Base-by-base conservation (phyloP, 306 rosid genomes). In the Lotus japonicus region DNA sequence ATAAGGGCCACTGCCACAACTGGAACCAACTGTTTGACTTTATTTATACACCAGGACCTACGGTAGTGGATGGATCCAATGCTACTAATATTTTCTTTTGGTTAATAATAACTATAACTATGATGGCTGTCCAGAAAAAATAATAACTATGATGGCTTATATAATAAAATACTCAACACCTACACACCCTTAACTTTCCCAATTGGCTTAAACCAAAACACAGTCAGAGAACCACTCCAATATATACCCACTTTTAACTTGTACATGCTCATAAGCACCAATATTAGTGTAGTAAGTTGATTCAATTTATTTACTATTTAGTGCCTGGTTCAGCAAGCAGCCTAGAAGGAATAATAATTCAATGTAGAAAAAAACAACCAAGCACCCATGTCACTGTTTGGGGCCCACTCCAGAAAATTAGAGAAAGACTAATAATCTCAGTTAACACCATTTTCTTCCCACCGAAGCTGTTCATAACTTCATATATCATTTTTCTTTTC, bases 311-410 rank as follows among this genome's bases (percentile, higher is more conserved):
- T 31, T 59, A 21, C 50, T 71, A 17, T 64, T 31, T 59, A 21
- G 50, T 69, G 64, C 57, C 72, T 14, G 62, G 58, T 58, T 70
- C 28, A 18, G 14, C 12, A 83, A 85, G 84, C 77, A 79, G 74
- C 71, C 75, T 65, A 43, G 43, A 14, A 38, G 79, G 71, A 78
- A 81, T 84, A 41, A 63, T 31, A 31, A 31, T 77, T 18, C 1
- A 11, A 4, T 2, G 53, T n/a, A 26, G 83, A 77, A 81, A 79
- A 70, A 28, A 38, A 44, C 39, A 70, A 45, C 41, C 48, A 21
- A 63, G 72, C 68, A 63, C 62, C 62, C 18, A 21, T 50, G 69
- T 53, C 75, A 80, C 41, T 48, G 15, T 45, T 82, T 77, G 82
- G 88, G 85, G 50, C 73, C 77, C 11, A 2, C 49, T 6, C 45